Evolutionary conservation across 2,329 filamentous ascomycete genomes (phyloP).

Genomic region (Colletotrichum caudatum): DNA sequence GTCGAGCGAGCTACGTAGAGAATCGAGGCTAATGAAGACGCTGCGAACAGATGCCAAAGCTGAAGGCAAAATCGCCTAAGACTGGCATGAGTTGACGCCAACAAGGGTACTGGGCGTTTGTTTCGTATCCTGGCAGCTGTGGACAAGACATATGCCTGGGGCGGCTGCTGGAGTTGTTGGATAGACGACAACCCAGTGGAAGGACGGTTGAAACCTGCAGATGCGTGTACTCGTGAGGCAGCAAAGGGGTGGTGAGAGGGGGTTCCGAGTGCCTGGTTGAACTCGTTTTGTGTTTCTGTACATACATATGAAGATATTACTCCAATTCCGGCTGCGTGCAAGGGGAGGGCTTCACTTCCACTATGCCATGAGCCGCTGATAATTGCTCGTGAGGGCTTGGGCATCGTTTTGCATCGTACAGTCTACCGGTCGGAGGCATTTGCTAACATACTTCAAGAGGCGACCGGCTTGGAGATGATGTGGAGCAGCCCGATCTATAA

Average conservation of each 20-base stretch:
- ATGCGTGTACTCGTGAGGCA: neutral
- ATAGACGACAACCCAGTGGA: neutral
- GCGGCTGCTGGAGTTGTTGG: neutral
- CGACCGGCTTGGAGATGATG: neutral
- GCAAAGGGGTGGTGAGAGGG: neutral
- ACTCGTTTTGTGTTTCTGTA: slow-evolving; percentile 33
- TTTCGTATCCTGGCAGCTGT: neutral
- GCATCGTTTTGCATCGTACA: neutral
- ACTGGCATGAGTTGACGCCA: neutral
- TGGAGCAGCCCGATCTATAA: neutral
- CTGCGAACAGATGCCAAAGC: slow-evolving; percentile 54
- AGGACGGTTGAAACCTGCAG: neutral
- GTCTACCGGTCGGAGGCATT: neutral
- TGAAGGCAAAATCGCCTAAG: slow-evolving; percentile 74
- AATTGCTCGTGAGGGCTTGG: neutral
- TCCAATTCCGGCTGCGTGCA: slow-evolving; percentile 3
- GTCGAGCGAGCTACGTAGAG: neutral
- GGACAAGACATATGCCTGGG: no score
- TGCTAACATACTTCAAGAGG: neutral
- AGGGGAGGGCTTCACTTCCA: slow-evolving; percentile 1
- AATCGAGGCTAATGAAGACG: neutral
- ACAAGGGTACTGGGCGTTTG: neutral
- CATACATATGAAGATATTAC: slow-evolving; percentile 26
- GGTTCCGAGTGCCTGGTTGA: slow-evolving; percentile 11
- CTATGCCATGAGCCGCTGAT: slow-evolving; percentile 14